Evolutionary conservation across 2,329 filamentous ascomycete genomes (phyloP), one percentile per base, ranked within the genome.

Genomic region (Diaporthe sp.): DNA sequence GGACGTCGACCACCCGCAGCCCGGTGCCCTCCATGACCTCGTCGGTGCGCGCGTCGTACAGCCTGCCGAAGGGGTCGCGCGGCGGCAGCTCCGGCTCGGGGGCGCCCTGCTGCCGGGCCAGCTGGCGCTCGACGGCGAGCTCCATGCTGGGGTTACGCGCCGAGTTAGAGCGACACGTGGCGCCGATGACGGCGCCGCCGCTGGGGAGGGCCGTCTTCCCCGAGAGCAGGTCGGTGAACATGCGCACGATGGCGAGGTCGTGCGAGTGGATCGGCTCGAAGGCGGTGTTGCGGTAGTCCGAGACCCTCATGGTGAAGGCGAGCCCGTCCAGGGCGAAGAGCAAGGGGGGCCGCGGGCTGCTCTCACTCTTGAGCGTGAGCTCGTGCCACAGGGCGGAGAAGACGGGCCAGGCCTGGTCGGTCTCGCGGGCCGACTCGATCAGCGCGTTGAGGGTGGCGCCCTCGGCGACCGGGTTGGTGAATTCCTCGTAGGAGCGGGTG

Each of bases 321-420:
- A 98, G 87, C 71, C 93, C 93, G 82, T 99, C 97, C 69, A 97
- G 86, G 58, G 92, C 87, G 79, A 98, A 89, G 68, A 98, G 87
- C 75, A 98, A 88, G 22, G 88, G 89, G 6, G 87, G 86, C 1
- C 88, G 87, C 42, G 86, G 82, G 77, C 82, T 82, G 55, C 79
- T 79, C 53, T 82, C 84, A 25, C 86, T 85, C n/a, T 87, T 83
- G 31, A 82, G 82, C 44, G 82, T 86, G 67, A 98, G 91, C 85
- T 98, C 96, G 42, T 89, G 84, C 94, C 94, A 97, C 69, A 98
- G 88, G 15, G 94, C 93, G 78, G 92, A 87, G 86, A 98, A 96
- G 72, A 96, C 91, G 13, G 92, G 88, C 94, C 94, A 97, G 57
- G 96, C 93, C 78, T 92, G 86, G 76, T 97, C 94, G 46, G 92